A percentile compares a stretch with the other conserved stretches of the same genome.
These are phyloP conservation scores for Metarhizium robertsii DNA, from an alignment of 2,329 filamentous ascomycete genomes.

Conservation along the genomic window DNA sequence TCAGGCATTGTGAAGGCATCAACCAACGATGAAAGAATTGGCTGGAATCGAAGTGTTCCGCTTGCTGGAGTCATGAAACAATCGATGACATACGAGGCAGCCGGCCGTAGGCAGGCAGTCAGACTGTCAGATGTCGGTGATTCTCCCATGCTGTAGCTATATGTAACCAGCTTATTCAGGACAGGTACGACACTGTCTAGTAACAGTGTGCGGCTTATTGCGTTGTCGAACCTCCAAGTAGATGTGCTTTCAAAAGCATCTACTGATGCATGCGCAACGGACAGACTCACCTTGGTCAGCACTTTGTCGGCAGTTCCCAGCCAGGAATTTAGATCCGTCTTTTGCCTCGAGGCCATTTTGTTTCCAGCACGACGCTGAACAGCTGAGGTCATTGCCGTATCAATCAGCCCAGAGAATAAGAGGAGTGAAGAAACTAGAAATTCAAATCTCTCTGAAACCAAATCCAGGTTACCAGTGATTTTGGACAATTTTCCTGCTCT, in stretches of 20 bases:
- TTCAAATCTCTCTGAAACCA: conserved; percentile 65
- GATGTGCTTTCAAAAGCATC: conserved; percentile 80
- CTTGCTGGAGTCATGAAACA: conserved; percentile 64
- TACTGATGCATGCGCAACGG: conserved; percentile 65
- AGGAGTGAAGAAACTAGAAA: conserved; percentile 66
- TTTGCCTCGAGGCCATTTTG: conserved; percentile 38
- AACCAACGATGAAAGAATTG: conserved; percentile 62
- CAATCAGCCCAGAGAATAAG: conserved; percentile 66
- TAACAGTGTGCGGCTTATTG: conserved; percentile 59
- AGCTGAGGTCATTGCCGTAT: conserved; percentile 63
- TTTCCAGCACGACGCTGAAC: conserved; percentile 53
- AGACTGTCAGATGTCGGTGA: conserved; percentile 33
- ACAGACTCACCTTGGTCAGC: conserved; percentile 60
- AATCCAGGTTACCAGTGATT: conserved; percentile 74
- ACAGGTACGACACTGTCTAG: conserved; percentile 58
- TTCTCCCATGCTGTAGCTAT: conserved; percentile 67
- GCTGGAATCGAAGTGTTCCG: conserved; percentile 65
- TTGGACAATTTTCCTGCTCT: conserved; percentile 67
- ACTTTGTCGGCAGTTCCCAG: conserved; percentile 71
- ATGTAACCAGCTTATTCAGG: conserved; percentile 62
- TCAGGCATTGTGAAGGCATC: conserved; percentile 35
- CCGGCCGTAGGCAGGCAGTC: conserved; percentile 56
- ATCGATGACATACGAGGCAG: conserved; percentile 67
- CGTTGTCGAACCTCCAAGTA: conserved; percentile 72
- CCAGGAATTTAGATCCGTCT: conserved; percentile 43